Percentiles rank a stretch among this genome's conserved stretches.
Conservation (phyloP, 2,329 filamentous ascomycete genomes). For the Annulohypoxylon truncatum region DNA sequence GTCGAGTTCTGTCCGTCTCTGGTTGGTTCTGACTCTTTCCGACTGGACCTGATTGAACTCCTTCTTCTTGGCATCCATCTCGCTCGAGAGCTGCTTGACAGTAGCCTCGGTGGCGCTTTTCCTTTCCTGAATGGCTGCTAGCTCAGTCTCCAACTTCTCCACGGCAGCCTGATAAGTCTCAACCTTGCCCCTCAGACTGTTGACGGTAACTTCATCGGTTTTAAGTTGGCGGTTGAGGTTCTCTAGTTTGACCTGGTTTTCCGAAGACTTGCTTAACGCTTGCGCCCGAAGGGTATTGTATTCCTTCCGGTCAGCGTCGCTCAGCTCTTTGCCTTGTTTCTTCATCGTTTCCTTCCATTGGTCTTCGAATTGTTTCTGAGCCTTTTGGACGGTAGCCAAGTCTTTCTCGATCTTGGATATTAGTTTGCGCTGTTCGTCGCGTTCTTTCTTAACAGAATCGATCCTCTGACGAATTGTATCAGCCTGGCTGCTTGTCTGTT, state of each 20-base stretch:
- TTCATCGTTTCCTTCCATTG: constrained; percentile 88
- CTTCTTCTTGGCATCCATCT: constrained; percentile 91
- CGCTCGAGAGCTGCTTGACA: constrained; percentile 75
- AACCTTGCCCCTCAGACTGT: constrained; percentile 88
- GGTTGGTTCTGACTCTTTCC: constrained; percentile 82
- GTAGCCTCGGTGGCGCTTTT: constrained; percentile 70
- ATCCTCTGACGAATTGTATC: constrained; percentile 76
- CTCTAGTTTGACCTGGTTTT: constrained; percentile 84
- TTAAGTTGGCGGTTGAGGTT: constrained; percentile 89
- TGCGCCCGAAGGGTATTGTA: constrained; percentile 88
- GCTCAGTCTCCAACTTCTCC: constrained; percentile 78
- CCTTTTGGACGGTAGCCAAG: constrained; percentile 86
- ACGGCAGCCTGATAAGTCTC: constrained; percentile 80
- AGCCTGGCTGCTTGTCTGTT: constrained; percentile 78
- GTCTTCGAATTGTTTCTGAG: constrained; percentile 86
- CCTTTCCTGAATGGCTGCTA: constrained; percentile 75
- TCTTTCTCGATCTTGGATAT: constrained; percentile 84
- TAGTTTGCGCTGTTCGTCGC: constrained; percentile 74
- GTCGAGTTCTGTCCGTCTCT: constrained; percentile 87
- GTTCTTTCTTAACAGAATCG: constrained; percentile 78
- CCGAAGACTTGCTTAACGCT: constrained; percentile 83
- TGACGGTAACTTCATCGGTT: constrained; percentile 90
- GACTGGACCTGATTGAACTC: constrained; percentile 88
- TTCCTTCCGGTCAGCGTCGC: constrained; percentile 86
- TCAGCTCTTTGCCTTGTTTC: constrained; percentile 87